Percentiles rank a stretch among this genome's conserved stretches.
phyloP scores from a whole-genome alignment of 2,329 filamentous ascomycete genomes.

The Pseudogymnoascus sp. region DNA sequence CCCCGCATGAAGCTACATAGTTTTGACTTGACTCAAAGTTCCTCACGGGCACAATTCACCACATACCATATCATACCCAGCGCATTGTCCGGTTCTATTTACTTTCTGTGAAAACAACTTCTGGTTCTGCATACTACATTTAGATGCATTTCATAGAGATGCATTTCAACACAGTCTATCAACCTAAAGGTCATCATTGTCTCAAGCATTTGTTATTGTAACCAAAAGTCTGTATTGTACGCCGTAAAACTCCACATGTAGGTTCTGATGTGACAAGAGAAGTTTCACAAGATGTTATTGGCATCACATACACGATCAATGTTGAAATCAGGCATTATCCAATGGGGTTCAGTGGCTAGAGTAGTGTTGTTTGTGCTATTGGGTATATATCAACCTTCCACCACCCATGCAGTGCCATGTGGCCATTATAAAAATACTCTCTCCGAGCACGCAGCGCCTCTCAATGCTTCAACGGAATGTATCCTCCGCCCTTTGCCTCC shows the following conservation, averaged over 20 bases:
- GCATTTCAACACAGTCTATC: not conserved
- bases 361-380: slow-evolving; percentile 6
- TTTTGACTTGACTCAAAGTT: not conserved
- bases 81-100: not conserved
- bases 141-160: not conserved
- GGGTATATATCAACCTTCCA: slow-evolving; percentile 1
- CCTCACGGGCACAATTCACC: not conserved
- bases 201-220: not conserved
- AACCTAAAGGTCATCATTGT: not conserved
- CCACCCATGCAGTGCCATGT: not conserved
- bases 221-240: not conserved
- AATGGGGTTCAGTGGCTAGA: not conserved
- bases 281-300: not conserved
- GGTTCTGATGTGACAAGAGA: not conserved
- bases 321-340: not conserved
- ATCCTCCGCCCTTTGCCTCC: slow-evolving; percentile 63
- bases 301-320: not conserved
- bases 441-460: not conserved
- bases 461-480: slow-evolving; percentile 58
- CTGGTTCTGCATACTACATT: not conserved
- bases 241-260: not conserved
- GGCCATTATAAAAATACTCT: not conserved
- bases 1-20: not conserved
- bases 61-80: not conserved
- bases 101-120: not conserved